Conservation (phyloP, 768 basidiomycete species). For the Sutorius australiensis region DNA sequence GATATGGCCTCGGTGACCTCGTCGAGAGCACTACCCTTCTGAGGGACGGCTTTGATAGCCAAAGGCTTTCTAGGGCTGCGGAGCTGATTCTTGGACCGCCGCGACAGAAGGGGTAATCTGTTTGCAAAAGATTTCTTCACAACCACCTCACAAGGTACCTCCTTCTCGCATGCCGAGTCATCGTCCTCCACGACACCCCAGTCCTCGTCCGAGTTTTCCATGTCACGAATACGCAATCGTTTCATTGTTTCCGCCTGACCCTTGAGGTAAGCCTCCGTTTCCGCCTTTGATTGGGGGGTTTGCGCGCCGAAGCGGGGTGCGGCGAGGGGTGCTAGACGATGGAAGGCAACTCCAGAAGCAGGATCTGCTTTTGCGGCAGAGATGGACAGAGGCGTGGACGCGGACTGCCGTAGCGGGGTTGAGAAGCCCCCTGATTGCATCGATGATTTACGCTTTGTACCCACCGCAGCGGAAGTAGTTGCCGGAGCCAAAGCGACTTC, state of each 20-base stretch:
- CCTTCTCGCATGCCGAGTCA: constrained; percentile 53
- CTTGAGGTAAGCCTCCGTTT: constrained; percentile 37
- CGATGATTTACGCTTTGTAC: constrained; percentile 26
- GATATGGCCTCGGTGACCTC: constrained; percentile 70
- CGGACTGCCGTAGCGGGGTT: too few relatives aligned
- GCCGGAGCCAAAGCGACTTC: constrained; percentile 4
- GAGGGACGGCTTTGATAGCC: constrained; percentile 23
- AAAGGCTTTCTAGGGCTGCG: constrained; percentile 29
- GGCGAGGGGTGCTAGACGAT: constrained; percentile 34
- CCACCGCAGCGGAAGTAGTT: constrained; percentile 38
- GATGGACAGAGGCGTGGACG: constrained; percentile 1
- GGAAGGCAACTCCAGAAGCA: constrained; percentile 33
- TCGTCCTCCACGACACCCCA: constrained; percentile 39
- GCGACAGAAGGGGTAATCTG: constrained; percentile 20
- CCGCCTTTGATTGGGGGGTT: constrained; percentile 34
- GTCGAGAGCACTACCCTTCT: constrained; percentile 43
- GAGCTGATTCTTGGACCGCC: constrained; percentile 28
- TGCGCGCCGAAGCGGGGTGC: constrained; percentile 29
- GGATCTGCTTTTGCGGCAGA: constrained; percentile 33
- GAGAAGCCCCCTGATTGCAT: too few relatives aligned
- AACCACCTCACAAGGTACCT: constrained; percentile 35
- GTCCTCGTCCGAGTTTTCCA: constrained; percentile 44
- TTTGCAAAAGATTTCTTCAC: constrained; percentile 34
- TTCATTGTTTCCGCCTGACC: constrained; percentile 65
- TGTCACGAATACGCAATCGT: constrained; percentile 56